phyloP scores from a whole-genome alignment of 495 filamentous ascomycete genomes.

The Lentithecium fluviatile region DNA sequence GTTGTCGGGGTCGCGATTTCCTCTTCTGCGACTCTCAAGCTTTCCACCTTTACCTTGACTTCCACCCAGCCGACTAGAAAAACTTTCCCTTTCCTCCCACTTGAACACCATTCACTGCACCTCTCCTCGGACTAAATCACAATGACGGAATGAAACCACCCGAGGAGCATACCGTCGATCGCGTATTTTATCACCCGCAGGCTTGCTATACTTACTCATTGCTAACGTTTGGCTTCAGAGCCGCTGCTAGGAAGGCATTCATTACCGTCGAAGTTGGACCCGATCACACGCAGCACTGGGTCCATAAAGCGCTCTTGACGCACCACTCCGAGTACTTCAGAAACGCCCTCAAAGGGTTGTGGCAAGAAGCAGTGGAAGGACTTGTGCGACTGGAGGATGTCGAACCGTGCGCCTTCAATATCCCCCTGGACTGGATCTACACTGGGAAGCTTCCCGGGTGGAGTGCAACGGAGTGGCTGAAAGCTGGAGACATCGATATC shows the following conservation, averaged over 20 bases:
- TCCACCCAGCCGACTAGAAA: no score
- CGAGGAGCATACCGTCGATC: no score
- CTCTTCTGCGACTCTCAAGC: no score
- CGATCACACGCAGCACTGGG: neutral
- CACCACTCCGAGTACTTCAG: neutral
- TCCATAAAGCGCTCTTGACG: neutral
- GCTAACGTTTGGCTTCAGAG: no score
- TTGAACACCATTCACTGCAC: no score
- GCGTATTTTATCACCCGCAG: no score
- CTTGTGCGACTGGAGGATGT: neutral
- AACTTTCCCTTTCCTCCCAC: no score
- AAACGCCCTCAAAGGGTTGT: neutral
- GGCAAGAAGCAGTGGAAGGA: neutral
- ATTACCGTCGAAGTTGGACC: neutral
- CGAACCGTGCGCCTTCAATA: neutral
- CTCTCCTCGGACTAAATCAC: no score
- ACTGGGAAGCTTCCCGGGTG: neutral
- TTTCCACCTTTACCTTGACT: no score
- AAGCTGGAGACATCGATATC: neutral
- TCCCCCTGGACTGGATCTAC: neutral
- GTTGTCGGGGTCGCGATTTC: no score
- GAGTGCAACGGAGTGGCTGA: neutral
- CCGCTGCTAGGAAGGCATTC: neutral
- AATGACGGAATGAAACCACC: no score
- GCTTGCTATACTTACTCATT: no score